These are phyloP conservation scores for Dendrobium chrysotoxum DNA, from an alignment of 106 monocot genomes.

Conservation along the genomic window DNA sequence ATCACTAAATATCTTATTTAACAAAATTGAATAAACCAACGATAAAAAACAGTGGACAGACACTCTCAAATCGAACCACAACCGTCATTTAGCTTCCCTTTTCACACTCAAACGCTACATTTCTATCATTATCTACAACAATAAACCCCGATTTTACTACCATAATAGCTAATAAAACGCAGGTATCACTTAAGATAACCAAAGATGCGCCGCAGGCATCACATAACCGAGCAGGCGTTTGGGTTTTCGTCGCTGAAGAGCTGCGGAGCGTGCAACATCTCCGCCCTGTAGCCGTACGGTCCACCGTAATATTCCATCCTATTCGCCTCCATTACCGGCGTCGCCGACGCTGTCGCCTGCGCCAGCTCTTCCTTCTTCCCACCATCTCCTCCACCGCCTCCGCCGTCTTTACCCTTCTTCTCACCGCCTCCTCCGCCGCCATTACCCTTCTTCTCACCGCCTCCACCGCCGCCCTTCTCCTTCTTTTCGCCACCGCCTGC, in stretches of 20 bases:
- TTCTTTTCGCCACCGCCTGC: constrained; percentile 1
- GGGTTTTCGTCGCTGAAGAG: constrained; percentile 10
- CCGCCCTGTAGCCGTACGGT: neutral
- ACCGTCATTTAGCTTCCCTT: neutral
- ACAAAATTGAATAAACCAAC: constrained; percentile 4
- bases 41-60: neutral
- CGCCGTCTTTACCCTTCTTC: neutral
- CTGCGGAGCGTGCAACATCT: constrained; percentile 6
- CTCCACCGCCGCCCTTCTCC: constrained; percentile 4
- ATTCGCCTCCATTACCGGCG: neutral
- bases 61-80: neutral
- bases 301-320: constrained; percentile 3
- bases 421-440: neutral
- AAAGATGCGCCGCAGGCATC: neutral
- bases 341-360: neutral
- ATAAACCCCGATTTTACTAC: neutral
- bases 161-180: neutral
- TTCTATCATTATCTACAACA: neutral
- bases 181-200: neutral
- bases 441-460: neutral
- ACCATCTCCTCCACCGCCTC: neutral
- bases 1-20: neutral
- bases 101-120: neutral
- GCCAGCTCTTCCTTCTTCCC: neutral
- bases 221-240: constrained; percentile 8